Base-by-base conservation (phyloP, 1,284 basidiomycete species). In the Pisolithus thermaeus region DNA sequence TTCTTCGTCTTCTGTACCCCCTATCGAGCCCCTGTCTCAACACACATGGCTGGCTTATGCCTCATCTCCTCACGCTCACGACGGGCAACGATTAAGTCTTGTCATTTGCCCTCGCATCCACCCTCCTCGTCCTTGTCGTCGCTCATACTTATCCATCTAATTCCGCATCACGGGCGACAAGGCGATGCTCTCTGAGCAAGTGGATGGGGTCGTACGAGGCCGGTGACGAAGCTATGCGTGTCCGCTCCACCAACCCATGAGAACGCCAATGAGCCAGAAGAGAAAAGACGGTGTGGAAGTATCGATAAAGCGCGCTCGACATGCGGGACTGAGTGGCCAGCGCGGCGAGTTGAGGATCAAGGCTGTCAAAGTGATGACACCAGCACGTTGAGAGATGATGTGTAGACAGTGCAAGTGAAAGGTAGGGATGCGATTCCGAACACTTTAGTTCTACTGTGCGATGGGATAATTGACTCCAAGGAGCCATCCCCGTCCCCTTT, bases 71-170 rank as follows among this genome's bases (percentile, higher is more conserved):
- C 3, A 0, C 48, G 40, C 1, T 41, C 16, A 0, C 23, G 40
- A 52, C 30, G 36, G 7, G 50, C 8, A 37, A 12, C 14, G 4
- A 12, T 18, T 12, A 37, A 14, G 14, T 20, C n/a, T 22, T 11
- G 4, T 27, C 30, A 16, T 27, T 18, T 51, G 56, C 16, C 58
- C 60, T 14, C 36, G n/a, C 36, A 14, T 18, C n/a, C 14, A 4
- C 16, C 25, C 23, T 66, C 68, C 1, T 76, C 77, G 40, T 77
- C 78, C 36, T 82, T 80, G 57, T 83, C 81, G 53, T 83, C 81
- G 54, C 72, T 77, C 73, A 83, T 75, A 69, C 71, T 79, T 83
- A 37, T 79, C 76, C 51, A 66, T 70, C 1, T 73, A 70, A 39
- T 62, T 65, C 45, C 65, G 66, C 7, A 61, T 57, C 32, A 60